Conservation (phyloP, 805 yeast species). For the Metschnikowia koreensis region DNA sequence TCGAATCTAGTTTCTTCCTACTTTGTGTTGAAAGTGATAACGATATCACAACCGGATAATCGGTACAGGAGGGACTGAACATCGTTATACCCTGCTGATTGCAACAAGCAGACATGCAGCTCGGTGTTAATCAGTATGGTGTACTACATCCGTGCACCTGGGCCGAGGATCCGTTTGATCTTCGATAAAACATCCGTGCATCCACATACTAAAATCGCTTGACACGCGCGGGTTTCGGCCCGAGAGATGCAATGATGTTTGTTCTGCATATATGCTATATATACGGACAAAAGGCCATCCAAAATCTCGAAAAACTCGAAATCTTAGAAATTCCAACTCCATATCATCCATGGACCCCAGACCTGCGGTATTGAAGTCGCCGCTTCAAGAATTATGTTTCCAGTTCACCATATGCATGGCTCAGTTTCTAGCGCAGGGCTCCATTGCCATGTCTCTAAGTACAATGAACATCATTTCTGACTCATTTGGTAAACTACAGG, state of each 20-base stretch:
- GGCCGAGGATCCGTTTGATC: not conserved
- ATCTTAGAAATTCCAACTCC: too few species aligned
- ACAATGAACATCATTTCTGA: slow-evolving; percentile 36
- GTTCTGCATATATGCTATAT: slow-evolving; percentile 3
- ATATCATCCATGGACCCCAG: slow-evolving; percentile 17
- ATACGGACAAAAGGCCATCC: not conserved
- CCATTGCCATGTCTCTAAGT: slow-evolving; percentile 37
- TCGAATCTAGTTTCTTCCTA: too few species aligned
- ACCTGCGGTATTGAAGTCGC: slow-evolving; percentile 11
- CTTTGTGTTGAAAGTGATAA: too few species aligned
- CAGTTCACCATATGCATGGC: slow-evolving; percentile 21
- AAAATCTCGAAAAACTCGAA: not conserved
- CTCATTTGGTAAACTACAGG: slow-evolving; percentile 21
- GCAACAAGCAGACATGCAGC: too few species aligned
- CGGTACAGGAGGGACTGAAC: too few species aligned
- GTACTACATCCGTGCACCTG: too few species aligned
- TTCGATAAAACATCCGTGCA: slow-evolving; percentile 4
- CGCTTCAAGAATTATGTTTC: slow-evolving; percentile 14
- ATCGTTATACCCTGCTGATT: too few species aligned
- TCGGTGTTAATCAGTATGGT: too few species aligned
- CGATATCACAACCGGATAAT: too few species aligned
- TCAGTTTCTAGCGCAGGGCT: slow-evolving; percentile 38
- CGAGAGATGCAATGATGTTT: slow-evolving; percentile 11
- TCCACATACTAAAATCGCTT: not conserved
- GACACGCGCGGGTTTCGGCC: slow-evolving; percentile 2